Evolutionary conservation across 495 filamentous ascomycete genomes (phyloP), one percentile per base, ranked within the genome.

Genomic region (Hypoxylon lenormandii): DNA sequence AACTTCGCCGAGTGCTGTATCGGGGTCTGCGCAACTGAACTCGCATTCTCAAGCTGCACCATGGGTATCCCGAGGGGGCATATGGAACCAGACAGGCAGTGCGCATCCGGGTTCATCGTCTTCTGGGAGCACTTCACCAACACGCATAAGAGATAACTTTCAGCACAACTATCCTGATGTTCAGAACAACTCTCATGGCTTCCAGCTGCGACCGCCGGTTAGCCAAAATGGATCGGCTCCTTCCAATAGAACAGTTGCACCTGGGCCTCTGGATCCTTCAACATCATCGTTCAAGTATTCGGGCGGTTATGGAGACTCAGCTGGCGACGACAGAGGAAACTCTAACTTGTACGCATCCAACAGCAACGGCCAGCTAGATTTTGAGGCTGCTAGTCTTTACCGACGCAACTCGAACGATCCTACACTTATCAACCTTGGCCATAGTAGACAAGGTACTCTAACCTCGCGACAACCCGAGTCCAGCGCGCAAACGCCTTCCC

Each of bases 371-470:
- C 67, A 60, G 43, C 26, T 70, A 46, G 67, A 70, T 13, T 18
- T 52, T 13, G 61, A 71, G 5, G 12, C 30, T 38, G 13, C 62
- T 15, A 26, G 12, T 11, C 22, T 64, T 16, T 63, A 63, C 42
- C 52, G 74, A 38, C 74, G 68, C 42, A 72, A 72, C 51, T 76
- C 74, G 12, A 64, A 65, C 15, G 74, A 76, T 26, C 71, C 65
- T 0, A 23, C 64, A 15, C 66, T 37, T 60, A 18, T 45, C 8
- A 45, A 28, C 6, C 47, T 70, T 15, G 54, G 71, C 3, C 64
- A 69, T 45, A 67, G 30, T 45, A 55, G 72, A 49, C 46, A 68
- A 16, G 16, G 23, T 7, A 64, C 64, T 1, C 61, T 74, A 8
- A n/a, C 28, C 16, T 45, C 59, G 23, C 67, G 71, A 26, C 70